Base-by-base conservation (phyloP, 2,329 filamentous ascomycete genomes). In the Pyrenophora seminiperda region DNA sequence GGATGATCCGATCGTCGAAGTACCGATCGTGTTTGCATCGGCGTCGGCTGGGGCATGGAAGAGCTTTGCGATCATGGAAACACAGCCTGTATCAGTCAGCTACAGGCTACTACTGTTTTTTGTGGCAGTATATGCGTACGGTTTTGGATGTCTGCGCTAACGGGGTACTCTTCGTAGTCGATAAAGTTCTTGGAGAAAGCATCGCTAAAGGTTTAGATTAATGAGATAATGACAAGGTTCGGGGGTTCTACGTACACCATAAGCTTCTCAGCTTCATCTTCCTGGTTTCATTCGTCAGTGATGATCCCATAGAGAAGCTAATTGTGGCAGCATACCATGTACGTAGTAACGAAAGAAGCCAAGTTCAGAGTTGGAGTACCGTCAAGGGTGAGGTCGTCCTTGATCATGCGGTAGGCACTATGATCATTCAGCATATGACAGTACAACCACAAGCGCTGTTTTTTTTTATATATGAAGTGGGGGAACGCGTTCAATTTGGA, bases 231-330 rank as follows among this genome's bases (percentile, higher is more conserved):
- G 2, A 5, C 14, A 11, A 20, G 6, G 37, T 7, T 24, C 15
- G 7, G 5, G 6, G 7, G 10, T 17, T 9, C 93, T 13, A 50
- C 91, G 38, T 64, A 68, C 59, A 86, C 79, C 93, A 97, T 97
- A 75, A 97, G 89, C 76, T 95, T 91, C 77, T 97, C 92, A 15
- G 88, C 92, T 75, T 97, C 93, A 37, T 96, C 90, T 78, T 97
- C 92, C 88, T 90, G 14, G 58, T 15, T 50, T 42, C 40, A 38
- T 32, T 3, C 24, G 40, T 42, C 47, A 37, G 42, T 37, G 3
- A 5, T 18, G 33, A 22, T 20, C 4, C 2, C 7, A 9, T 33
- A 18, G 54, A 32, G 30, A 20, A 88, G 10, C n/a, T 10, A 6
- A 9, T 5, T 22, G 7, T 18, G 11, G 19, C 18, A 5, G 11